A percentile compares a stretch with the other conserved stretches of the same genome.
phyloP scores from a whole-genome alignment of 164 flowering plant species.

The Taxillus chinensis region DNA sequence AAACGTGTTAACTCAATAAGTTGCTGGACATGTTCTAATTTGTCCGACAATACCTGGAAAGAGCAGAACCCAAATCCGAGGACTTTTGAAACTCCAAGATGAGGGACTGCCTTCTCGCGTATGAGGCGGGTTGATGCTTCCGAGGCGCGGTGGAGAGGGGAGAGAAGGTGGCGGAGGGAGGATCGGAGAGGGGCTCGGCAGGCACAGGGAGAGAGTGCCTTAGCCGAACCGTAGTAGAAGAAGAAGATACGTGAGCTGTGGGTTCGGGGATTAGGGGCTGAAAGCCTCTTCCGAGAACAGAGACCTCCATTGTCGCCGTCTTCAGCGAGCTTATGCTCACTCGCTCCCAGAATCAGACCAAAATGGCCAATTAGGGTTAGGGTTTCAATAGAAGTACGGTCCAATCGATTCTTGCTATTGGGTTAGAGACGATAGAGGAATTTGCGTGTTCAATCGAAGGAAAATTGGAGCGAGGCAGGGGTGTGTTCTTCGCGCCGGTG shows the following conservation, averaged over 20 bases:
- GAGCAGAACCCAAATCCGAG: conserved; percentile 40
- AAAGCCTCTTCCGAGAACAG: background rate
- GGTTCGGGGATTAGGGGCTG: background rate
- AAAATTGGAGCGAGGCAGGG: too few species aligned
- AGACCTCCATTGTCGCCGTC: background rate
- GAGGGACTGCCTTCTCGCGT: conserved; percentile 31
- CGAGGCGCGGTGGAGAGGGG: background rate
- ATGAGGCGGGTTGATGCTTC: conserved; percentile 15
- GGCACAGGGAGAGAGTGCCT: background rate
- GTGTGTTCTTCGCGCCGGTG: too few species aligned
- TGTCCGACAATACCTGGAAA: conserved; percentile 27
- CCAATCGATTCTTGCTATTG: too few species aligned
- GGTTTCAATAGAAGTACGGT: too few species aligned
- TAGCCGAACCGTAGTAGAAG: background rate
- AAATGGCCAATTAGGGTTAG: too few species aligned
- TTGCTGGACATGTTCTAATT: too few species aligned
- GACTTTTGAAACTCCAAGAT: conserved; percentile 33
- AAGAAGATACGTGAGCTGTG: background rate
- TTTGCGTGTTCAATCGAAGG: too few species aligned
- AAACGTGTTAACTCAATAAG: too few species aligned
- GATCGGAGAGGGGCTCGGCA: background rate
- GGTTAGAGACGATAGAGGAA: too few species aligned
- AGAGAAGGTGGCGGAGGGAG: background rate
- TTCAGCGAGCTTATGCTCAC: background rate
- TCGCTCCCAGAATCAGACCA: too few species aligned